A percentile compares a stretch with the other conserved stretches of the same genome.
phyloP scores from a whole-genome alignment of 495 filamentous ascomycete species.

The Rhizodiscina lignyota region DNA sequence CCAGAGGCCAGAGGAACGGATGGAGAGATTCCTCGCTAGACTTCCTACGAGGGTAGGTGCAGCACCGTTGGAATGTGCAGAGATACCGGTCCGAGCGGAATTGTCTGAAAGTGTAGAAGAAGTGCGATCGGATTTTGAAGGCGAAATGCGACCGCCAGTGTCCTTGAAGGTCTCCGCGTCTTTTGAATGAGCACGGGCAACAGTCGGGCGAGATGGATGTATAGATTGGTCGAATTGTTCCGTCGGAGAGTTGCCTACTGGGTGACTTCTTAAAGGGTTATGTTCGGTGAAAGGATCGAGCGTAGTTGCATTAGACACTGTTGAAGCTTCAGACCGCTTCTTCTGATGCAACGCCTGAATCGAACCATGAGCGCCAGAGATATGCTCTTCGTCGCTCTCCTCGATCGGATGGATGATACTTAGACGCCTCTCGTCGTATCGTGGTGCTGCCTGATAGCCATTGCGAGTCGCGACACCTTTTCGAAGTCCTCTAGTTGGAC shows the following conservation, averaged over 20 bases:
- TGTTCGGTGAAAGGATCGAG: conserved; percentile 10
- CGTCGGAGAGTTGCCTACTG: neutral
- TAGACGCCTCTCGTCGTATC: conserved; percentile 31
- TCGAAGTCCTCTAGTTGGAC: conserved; percentile 33
- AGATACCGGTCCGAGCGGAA: too few relatives aligned
- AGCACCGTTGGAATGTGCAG: too few relatives aligned
- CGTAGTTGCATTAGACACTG: neutral
- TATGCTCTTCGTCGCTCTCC: conserved; percentile 61
- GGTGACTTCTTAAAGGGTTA: too few relatives aligned
- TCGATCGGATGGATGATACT: conserved; percentile 48
- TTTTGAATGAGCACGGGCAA: neutral
- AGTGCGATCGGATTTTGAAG: conserved; percentile 14
- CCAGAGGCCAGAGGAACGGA: too few relatives aligned
- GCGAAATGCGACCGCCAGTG: conserved; percentile 7
- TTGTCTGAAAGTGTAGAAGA: conserved; percentile 7
- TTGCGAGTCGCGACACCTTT: conserved; percentile 27
- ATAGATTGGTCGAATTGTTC: conserved; percentile 2
- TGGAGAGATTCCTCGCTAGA: too few relatives aligned
- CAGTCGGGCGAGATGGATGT: conserved; percentile 3
- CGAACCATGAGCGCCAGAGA: too few relatives aligned
- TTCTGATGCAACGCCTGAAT: too few relatives aligned
- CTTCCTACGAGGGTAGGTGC: too few relatives aligned
- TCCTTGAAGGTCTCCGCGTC: neutral
- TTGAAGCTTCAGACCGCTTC: neutral
- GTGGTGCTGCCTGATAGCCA: conserved; percentile 23